Conservation (phyloP, 495 filamentous ascomycete genomes). For the Talaromyces wortmannii region DNA sequence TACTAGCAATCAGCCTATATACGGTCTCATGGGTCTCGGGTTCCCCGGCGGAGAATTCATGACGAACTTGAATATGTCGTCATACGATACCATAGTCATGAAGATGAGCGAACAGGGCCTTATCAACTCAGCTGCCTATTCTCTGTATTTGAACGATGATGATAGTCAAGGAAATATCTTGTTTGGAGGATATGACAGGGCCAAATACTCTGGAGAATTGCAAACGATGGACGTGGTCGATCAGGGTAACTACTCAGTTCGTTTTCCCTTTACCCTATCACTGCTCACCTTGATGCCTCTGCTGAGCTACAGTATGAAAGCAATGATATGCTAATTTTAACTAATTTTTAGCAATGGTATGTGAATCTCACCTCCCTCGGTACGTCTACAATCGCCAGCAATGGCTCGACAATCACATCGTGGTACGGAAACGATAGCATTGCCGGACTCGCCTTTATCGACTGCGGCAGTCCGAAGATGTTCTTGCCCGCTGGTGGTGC, state of each 20-base stretch:
- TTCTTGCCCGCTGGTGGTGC: not conserved
- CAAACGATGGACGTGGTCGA: constrained; percentile 37
- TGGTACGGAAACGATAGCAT: not conserved
- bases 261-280: not conserved
- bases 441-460: not conserved
- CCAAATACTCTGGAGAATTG: constrained; percentile 62
- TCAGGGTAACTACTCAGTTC: not conserved
- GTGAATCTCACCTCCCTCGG: not conserved
- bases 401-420: not conserved
- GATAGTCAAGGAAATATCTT: constrained; percentile 67
- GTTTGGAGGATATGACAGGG: constrained; percentile 81
- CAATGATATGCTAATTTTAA: no score
- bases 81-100: constrained; percentile 55
- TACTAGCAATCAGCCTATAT: not conserved
- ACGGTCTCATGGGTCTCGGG: constrained; percentile 77
- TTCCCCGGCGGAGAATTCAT: constrained; percentile 66
- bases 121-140: constrained; percentile 71
- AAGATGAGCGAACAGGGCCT: constrained; percentile 57
- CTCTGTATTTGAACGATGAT: constrained; percentile 81
- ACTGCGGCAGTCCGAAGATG: not conserved
- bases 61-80: constrained; percentile 37
- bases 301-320: no score
- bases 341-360: not conserved
- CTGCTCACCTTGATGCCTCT: not conserved
- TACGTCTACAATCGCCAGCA: not conserved